Base-by-base conservation (phyloP, 2,329 filamentous ascomycete genomes). In the Zalaria sp. region DNA sequence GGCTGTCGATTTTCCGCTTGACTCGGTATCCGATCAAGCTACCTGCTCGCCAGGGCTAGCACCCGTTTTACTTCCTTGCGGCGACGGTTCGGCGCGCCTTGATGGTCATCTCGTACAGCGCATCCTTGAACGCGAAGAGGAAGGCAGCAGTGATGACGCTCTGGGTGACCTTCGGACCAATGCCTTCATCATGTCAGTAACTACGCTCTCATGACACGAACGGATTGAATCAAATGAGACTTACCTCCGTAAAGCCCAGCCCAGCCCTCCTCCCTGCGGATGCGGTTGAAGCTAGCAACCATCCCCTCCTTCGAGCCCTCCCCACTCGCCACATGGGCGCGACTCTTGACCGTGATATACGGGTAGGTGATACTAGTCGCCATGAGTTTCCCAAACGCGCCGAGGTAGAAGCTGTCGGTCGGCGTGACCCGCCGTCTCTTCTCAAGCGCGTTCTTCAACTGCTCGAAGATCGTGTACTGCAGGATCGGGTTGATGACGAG, bases 391-490 rank as follows among this genome's bases (percentile, higher is more conserved):
- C 91, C 88, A 28, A 96, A 59, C 2, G 91, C 91, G 47, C 91
- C 91, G 3, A 98, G 72, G 57, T 91, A 76, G 63, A 98, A 98
- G 39, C 86, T 87, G 51, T 93, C 77, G 42, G 77, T 81, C 1
- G 89, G 86, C 0, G 85, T 93, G 43, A 96, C 75, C 52, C 81
- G 78, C 39, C 71, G 69, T 59, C 73, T 72, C 60, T 75, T 83
- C 74, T 95, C 89, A 43, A 95, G 66, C 26, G 73, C 56, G 60
- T 96, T 94, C 76, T 95, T 96, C 68, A 96, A 70, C 70, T 98
- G 89, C 72, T 98, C 91, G 55, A 96, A 98, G 43, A 98, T 82
- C 10, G 91, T 98, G 66, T 98, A 98, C 68, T 98, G 91, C 49
- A 98, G 69, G 51, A 98, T 98, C 4, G 91, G 91, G 68, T 98